Percentiles rank a stretch among this genome's conserved stretches.
Evolutionary conservation across 106 monocot species (phyloP).

Genomic region (Vanilla planifolia): DNA sequence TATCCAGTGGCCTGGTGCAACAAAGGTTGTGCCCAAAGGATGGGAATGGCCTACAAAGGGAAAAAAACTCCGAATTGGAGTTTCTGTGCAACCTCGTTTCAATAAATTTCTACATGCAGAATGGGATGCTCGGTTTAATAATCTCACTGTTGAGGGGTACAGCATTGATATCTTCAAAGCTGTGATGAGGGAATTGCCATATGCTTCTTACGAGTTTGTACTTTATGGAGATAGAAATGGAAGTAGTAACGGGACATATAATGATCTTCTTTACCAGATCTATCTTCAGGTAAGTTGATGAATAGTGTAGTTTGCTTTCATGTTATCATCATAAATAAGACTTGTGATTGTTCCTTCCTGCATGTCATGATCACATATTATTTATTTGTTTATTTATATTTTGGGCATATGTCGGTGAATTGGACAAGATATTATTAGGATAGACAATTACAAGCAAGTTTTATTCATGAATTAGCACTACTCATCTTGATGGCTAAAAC

Average conservation of each 20-base stretch:
- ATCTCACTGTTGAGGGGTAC: constrained; percentile 22
- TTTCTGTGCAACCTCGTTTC: constrained; percentile 15
- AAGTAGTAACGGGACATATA: constrained; percentile 16
- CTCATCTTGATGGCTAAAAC: too few species aligned
- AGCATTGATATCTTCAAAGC: constrained; percentile 59
- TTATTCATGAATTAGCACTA: too few species aligned
- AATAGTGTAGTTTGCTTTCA: too few species aligned
- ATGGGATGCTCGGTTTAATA: background rate
- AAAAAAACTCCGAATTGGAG: constrained; percentile 21
- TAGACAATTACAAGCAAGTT: too few species aligned
- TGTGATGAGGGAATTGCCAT: constrained; percentile 31
- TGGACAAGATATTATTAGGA: too few species aligned
- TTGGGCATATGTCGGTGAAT: too few species aligned
- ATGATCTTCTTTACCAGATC: constrained; percentile 41
- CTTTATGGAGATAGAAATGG: constrained; percentile 1
- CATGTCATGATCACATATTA: too few species aligned
- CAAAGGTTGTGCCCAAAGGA: constrained; percentile 24
- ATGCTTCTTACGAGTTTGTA: constrained; percentile 28
- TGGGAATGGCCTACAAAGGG: constrained; percentile 32
- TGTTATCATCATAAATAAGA: too few species aligned
- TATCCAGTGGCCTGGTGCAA: constrained; percentile 30
- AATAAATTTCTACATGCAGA: background rate
- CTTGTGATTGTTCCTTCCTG: too few species aligned
- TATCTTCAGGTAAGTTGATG: constrained; percentile 29
- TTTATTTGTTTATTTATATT: too few species aligned